Percentiles rank a stretch among this genome's conserved stretches.
phyloP scores from a whole-genome alignment of 1,284 basidiomycete genomes.

The Cystobasidiaceae sp. region DNA sequence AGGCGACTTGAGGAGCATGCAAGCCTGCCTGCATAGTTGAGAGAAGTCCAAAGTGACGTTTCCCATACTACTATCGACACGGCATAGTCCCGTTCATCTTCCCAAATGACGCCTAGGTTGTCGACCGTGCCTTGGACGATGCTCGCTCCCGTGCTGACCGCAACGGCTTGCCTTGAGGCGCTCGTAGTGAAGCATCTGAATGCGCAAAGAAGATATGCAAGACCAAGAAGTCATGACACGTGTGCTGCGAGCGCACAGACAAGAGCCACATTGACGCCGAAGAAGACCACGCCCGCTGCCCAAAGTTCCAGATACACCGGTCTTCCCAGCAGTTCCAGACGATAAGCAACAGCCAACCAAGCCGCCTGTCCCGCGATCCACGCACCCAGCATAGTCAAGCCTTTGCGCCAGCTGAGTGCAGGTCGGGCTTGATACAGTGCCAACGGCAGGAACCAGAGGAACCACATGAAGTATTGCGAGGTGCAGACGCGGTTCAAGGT shows the following conservation, averaged over 20 bases:
- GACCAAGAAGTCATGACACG: too few relatives aligned
- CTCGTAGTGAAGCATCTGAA: too few relatives aligned
- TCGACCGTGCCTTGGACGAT: too few relatives aligned
- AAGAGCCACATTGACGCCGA: constrained; percentile 70
- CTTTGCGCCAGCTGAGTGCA: constrained; percentile 55
- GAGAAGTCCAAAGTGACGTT: too few relatives aligned
- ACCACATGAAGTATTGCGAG: constrained; percentile 99
- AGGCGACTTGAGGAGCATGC: too few relatives aligned
- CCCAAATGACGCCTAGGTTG: too few relatives aligned
- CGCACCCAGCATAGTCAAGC: constrained; percentile 52
- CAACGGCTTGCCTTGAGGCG: too few relatives aligned
- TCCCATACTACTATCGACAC: too few relatives aligned
- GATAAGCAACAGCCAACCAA: constrained; percentile 81
- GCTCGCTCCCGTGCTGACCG: too few relatives aligned
- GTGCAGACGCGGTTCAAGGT: constrained; percentile 98
- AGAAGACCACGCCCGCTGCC: constrained; percentile 67
- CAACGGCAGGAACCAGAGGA: constrained; percentile 81
- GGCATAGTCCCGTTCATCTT: too few relatives aligned
- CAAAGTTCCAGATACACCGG: constrained; percentile 69
- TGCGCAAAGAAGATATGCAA: too few relatives aligned
- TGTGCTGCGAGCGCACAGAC: constrained; percentile 49
- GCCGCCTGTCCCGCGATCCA: constrained; percentile 72
- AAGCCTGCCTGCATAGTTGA: too few relatives aligned
- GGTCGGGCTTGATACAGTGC: constrained; percentile 66
- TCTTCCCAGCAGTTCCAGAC: constrained; percentile 76